phyloP scores from a whole-genome alignment of 148 eudicot species.

The Nepenthes gracilis region DNA sequence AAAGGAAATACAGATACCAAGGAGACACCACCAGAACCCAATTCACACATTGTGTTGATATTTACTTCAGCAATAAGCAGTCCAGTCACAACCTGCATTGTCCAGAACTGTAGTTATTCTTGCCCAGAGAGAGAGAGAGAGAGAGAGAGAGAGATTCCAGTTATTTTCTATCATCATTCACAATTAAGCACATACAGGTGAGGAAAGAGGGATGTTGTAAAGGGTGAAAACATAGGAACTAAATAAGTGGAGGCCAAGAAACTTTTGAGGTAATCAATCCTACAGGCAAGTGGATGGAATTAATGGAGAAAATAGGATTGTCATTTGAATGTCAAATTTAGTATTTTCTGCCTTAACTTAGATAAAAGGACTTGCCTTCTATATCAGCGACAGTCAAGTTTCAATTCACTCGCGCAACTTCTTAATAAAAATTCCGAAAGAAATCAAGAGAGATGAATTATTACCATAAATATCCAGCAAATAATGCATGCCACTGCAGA shows the following conservation, averaged over 20 bases:
- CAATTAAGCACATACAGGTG: neutral
- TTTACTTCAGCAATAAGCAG: conserved; percentile 89
- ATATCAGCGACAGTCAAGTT: neutral
- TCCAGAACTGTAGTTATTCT: neutral
- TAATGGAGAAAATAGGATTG: neutral
- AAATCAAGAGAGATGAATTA: neutral
- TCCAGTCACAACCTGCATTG: conserved; percentile 74
- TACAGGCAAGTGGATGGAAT: neutral
- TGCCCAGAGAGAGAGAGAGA: neutral
- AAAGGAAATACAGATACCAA: conserved; percentile 42
- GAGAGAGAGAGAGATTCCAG: neutral
- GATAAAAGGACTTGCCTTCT: neutral
- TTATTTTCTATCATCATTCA: neutral
- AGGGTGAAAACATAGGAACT: conserved; percentile 1
- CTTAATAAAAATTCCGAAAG: neutral
- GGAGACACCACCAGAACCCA: conserved; percentile 91
- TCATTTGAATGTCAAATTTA: no score
- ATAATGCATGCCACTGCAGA: conserved; percentile 63
- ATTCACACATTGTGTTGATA: conserved; percentile 90
- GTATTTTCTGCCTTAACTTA: no score
- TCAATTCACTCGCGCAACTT: neutral
- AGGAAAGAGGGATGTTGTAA: neutral
- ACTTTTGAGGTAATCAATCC: no score
- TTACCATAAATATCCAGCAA: conserved; percentile 92
- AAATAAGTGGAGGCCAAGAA: neutral